A percentile compares a stretch with the other conserved stretches of the same genome.
These are phyloP conservation scores for Cryomyces minteri DNA, from an alignment of 495 filamentous ascomycete species.

Conservation along the genomic window DNA sequence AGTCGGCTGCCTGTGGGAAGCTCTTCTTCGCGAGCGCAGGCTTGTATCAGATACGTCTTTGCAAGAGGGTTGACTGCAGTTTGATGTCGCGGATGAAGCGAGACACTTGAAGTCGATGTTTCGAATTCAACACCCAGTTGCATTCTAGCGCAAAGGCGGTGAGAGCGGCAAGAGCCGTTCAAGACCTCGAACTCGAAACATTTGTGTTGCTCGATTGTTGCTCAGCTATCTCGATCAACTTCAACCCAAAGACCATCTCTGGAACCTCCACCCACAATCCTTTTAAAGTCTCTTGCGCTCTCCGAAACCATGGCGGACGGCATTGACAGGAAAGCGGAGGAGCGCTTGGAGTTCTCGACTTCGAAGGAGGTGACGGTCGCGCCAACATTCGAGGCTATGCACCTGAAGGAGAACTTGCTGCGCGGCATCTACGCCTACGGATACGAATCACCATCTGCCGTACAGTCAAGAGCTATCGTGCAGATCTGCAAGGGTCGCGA, in stretches of 20 bases:
- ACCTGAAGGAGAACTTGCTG: slow-evolving; percentile 87
- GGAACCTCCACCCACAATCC: neutral
- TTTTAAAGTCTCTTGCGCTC: too few relatives aligned
- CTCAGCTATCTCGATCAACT: neutral
- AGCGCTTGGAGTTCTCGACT: slow-evolving; percentile 94
- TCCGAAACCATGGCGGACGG: slow-evolving; percentile 63
- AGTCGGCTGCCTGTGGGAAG: too few relatives aligned
- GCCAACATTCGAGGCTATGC: slow-evolving; percentile 54
- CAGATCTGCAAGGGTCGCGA: slow-evolving; percentile 98
- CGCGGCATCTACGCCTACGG: slow-evolving; percentile 98
- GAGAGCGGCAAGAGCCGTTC: too few relatives aligned
- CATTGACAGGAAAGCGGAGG: slow-evolving; percentile 86
- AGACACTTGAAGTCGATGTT: too few relatives aligned
- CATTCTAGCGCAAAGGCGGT: too few relatives aligned
- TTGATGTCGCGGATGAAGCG: too few relatives aligned
- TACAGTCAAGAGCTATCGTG: slow-evolving; percentile 93
- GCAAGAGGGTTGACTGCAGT: too few relatives aligned
- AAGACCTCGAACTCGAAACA: too few relatives aligned
- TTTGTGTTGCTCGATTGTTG: too few relatives aligned
- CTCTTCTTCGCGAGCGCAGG: too few relatives aligned
- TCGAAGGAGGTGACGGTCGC: slow-evolving; percentile 95
- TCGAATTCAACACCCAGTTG: too few relatives aligned
- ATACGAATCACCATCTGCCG: slow-evolving; percentile 91
- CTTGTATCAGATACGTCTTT: too few relatives aligned
- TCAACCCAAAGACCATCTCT: neutral